Evolutionary conservation across 768 basidiomycete species (phyloP).

Genomic region (Rhizopogon salebrosus): DNA sequence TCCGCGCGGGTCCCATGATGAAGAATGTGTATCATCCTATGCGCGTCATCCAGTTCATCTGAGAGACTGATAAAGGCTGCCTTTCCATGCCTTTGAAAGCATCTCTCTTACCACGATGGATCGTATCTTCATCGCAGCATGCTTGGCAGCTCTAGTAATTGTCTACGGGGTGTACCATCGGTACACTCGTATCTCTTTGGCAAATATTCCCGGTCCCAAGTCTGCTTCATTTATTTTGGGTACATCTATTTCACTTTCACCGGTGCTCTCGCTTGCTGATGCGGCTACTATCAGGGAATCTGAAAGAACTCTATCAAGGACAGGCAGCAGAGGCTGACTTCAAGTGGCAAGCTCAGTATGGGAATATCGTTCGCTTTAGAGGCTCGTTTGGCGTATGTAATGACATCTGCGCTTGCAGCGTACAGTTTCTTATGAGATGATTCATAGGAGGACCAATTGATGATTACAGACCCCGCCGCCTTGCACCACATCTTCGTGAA

Average conservation of each 20-base stretch:
- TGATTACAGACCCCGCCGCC: slow-evolving; percentile 41
- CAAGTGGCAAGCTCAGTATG: too few relatives aligned
- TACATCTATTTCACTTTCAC: neutral
- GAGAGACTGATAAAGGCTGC: too few relatives aligned
- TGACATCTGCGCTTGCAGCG: neutral
- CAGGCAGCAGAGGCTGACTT: too few relatives aligned
- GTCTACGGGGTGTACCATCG: slow-evolving; percentile 7
- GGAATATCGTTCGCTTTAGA: slow-evolving; percentile 24
- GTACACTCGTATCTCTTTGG: too few relatives aligned
- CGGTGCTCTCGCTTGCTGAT: slow-evolving; percentile 16
- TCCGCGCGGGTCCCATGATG: too few relatives aligned
- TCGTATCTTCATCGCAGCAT: neutral
- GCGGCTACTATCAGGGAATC: neutral
- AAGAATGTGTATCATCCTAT: too few relatives aligned
- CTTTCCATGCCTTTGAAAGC: too few relatives aligned
- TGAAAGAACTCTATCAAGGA: too few relatives aligned
- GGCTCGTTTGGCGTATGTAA: slow-evolving; percentile 19
- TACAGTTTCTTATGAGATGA: slow-evolving; percentile 8
- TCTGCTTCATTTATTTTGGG: slow-evolving; percentile 18
- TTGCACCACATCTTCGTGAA: too few relatives aligned
- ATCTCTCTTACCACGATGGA: too few relatives aligned
- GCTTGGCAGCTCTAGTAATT: slow-evolving; percentile 7
- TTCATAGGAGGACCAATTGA: slow-evolving; percentile 37
- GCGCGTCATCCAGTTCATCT: too few relatives aligned
- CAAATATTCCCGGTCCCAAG: too few relatives aligned